Evolutionary conservation across 495 filamentous ascomycete genomes (phyloP).

Genomic region (Lophium mytilinum): DNA sequence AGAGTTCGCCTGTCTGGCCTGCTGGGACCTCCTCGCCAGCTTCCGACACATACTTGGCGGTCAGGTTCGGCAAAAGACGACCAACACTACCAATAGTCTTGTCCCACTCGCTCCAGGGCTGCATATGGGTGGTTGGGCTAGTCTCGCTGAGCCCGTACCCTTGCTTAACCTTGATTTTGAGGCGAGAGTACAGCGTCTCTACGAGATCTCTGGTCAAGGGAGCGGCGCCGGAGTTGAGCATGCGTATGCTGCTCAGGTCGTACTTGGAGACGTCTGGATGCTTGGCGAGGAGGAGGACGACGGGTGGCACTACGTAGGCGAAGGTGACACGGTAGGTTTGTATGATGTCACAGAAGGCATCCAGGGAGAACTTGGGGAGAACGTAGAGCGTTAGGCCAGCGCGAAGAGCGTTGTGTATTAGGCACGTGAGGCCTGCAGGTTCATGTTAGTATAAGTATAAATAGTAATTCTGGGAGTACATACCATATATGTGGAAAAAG

Average conservation of each 20-base stretch:
- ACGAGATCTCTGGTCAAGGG: slow-evolving; percentile 79
- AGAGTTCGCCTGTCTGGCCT: slow-evolving; percentile 45
- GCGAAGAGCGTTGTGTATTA: slow-evolving; percentile 57
- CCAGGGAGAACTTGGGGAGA: slow-evolving; percentile 78
- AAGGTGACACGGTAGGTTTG: slow-evolving; percentile 70
- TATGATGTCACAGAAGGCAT: slow-evolving; percentile 65
- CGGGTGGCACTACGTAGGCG: slow-evolving; percentile 75
- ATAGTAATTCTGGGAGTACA: slow-evolving; percentile 5
- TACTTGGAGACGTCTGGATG: slow-evolving; percentile 68
- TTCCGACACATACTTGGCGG: slow-evolving; percentile 64
- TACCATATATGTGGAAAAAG: slow-evolving; percentile 89
- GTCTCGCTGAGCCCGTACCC: slow-evolving; percentile 49
- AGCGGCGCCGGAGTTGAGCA: slow-evolving; percentile 85
- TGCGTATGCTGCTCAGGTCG: slow-evolving; percentile 68
- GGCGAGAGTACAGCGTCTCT: slow-evolving; percentile 63
- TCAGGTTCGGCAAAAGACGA: slow-evolving; percentile 69
- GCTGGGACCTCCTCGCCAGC: slow-evolving; percentile 33
- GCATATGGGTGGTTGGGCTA: slow-evolving; percentile 46
- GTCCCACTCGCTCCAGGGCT: slow-evolving; percentile 72
- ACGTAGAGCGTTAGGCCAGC: slow-evolving; percentile 62
- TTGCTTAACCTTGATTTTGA: slow-evolving; percentile 54
- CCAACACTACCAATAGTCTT: slow-evolving; percentile 74
- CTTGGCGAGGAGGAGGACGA: slow-evolving; percentile 74
- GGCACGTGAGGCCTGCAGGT: slow-evolving; percentile 38
- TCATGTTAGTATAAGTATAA: slow-evolving; percentile 11